Evolutionary conservation across 306 rosid species (phyloP).

Genomic region (Castanea mollissima): DNA sequence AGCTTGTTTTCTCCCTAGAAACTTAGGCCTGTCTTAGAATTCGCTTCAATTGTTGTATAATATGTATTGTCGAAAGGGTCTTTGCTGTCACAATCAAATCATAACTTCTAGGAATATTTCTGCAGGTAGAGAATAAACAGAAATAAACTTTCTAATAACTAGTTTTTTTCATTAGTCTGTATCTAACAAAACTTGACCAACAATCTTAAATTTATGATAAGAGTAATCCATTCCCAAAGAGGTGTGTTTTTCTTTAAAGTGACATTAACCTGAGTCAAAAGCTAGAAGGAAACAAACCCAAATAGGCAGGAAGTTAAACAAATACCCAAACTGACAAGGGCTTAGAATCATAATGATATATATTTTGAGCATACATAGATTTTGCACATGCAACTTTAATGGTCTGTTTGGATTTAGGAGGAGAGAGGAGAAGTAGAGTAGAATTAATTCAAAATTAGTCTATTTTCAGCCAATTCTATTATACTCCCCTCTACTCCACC

Average conservation of each 20-base stretch:
- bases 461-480: too few relatives aligned
- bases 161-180: conserved; percentile 1
- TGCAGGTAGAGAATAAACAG: conserved; percentile 5
- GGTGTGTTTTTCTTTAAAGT: background rate
- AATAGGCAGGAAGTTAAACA: background rate
- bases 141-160: background rate
- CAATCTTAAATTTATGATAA: background rate
- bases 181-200: background rate
- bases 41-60: background rate
- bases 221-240: background rate
- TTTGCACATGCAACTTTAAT: background rate
- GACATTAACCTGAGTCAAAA: background rate
- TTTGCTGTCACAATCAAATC: conserved; percentile 15
- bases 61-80: conserved; percentile 1
- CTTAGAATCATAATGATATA: background rate
- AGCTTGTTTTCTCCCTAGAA: conserved; percentile 4
- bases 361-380: background rate
- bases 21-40: background rate
- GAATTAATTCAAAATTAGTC: too few relatives aligned
- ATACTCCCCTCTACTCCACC: rapidly evolving
- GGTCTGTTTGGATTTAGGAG: too few relatives aligned
- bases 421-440: too few relatives aligned
- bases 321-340: background rate
- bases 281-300: background rate
- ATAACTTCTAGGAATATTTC: conserved; percentile 13